Evolutionary conservation across 495 filamentous ascomycete genomes (phyloP).

Genomic region (Xylaria cubensis): DNA sequence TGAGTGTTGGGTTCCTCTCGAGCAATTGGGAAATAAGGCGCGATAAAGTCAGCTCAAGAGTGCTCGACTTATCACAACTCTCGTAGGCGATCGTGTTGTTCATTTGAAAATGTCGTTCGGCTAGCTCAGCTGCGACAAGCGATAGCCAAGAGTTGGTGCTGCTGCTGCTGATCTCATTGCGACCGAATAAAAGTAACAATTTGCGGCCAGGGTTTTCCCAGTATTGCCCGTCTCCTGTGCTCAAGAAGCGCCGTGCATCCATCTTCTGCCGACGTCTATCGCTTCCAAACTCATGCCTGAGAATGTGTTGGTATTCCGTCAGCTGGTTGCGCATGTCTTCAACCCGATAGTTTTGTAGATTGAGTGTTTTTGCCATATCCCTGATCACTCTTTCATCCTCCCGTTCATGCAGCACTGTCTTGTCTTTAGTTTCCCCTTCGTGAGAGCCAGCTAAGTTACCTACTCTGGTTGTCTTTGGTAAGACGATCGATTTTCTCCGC

Average conservation of each 20-base stretch:
- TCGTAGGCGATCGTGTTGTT: not conserved
- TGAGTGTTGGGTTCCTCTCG: not conserved
- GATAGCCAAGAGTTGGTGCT: conserved; percentile 2
- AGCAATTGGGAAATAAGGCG: conserved; percentile 10
- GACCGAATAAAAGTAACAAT: conserved; percentile 9
- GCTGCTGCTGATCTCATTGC: conserved; percentile 8
- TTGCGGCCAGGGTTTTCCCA: not conserved
- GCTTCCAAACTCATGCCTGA: not conserved
- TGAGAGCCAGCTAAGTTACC: not conserved
- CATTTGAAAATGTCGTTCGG: not conserved
- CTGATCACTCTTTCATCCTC: not conserved
- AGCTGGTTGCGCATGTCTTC: not conserved
- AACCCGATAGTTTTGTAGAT: not conserved
- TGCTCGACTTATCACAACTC: not conserved
- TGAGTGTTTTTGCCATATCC: not conserved
- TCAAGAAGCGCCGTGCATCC: conserved; percentile 3
- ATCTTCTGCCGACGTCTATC: conserved; percentile 15
- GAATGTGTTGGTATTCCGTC: not conserved
- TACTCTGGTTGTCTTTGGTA: not conserved
- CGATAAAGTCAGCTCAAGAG: conserved; percentile 12
- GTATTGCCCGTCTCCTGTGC: not conserved
- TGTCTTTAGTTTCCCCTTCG: not conserved
- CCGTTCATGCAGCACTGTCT: not conserved
- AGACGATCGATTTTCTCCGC: conserved; percentile 11
- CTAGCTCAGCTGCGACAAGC: not conserved